Evolutionary conservation across 2,329 filamentous ascomycete genomes (phyloP), one percentile per base, ranked within the genome.

Genomic region (Fusarium sp.): DNA sequence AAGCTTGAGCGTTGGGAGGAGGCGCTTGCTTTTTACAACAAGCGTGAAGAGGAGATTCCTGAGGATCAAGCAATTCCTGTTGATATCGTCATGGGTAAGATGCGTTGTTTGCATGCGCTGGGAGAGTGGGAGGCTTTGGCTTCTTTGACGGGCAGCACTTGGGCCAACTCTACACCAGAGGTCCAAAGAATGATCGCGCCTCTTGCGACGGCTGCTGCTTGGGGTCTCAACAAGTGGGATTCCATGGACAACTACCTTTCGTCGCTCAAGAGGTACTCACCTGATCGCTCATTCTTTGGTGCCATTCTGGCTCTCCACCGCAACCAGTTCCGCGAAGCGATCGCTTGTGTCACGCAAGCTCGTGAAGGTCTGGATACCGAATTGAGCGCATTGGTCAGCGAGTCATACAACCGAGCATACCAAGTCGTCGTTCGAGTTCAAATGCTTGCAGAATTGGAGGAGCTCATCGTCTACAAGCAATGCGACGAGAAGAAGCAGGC

Each of bases 1-100:
- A 98, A 98, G 83, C 84, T 99, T 50, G 94, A 98, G 79, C 90
- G 96, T 63, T 99, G 97, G 97, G 97, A 99, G 72, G 97, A 99
- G 81, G 96, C 96, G 5, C 85, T 99, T 59, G 90, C 91, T 47
- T 97, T 96, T 50, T 98, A 98, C 77, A 93, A 96, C 75, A 91
- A 93, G 77, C 92, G 95, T 46, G 95, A 98, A 76, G 82, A 84
- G 54, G 90, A 94, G 71, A 86, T 93, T 30, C 84, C 85, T 1
- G 80, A 83, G 4, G 86, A 88, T 59, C 82, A 87, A 65, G 78
- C 83, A 2, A 82, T 85, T 0, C 94, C 94, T 0, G 94, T 99
- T 66, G 96, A 98, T 65, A 94, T 99, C 57, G 94, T 97, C 34
- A 98, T 99, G 95, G 96, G 96, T 72, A 99, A 99, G 82, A 99